Base-by-base conservation (phyloP, 1,284 basidiomycete species). In the Wallemia mellicola region DNA sequence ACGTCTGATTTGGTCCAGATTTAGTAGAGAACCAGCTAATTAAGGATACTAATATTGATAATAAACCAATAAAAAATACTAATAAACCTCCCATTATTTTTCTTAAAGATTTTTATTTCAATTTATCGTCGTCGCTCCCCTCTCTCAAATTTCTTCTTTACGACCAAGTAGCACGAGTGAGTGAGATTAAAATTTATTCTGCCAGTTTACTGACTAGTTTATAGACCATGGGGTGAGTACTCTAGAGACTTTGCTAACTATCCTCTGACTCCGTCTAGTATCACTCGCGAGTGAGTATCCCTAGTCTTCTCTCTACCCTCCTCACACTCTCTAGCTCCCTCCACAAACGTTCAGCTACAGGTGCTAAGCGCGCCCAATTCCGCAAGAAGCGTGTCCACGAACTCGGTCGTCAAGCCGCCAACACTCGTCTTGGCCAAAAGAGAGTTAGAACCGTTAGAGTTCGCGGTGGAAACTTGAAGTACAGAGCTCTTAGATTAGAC, bases 381-480 rank as follows among this genome's bases (percentile, higher is more conserved):
- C 85, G 89, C 77, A 94, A 94, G 79, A 94, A 92, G 83, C 81
- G 88, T 82, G 92, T 92, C 76, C 92, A 92, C 75, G 88, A 94
- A 78, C 82, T 94, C 70, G 88, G 87, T 71, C 87, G 89, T 71
- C 89, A 94, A 72, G 76, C 89, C 61, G 91, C 89, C 64, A 87
- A 76, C 79, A 95, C 89, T 71, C 94, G 86, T 77, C 80, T 95
- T 65, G 86, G 88, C 61, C 69, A 81, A 62, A 95, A 94, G 77
- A 84, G 89, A 64, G 75, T 95, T 68, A 89, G 92, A 76, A 78
- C 79, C 59, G 88, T 95, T 64, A 86, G 89, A 69, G 82, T 83
- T 59, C 85, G 91, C 69, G 89, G 89, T 66, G 89, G 89, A 61
- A 94, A 88, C 77, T 64, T 78, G 72, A 95, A 95, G 74, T 82